Base-by-base conservation (phyloP, 2,329 filamentous ascomycete species). In the Beauveria scarabaeidicola region DNA sequence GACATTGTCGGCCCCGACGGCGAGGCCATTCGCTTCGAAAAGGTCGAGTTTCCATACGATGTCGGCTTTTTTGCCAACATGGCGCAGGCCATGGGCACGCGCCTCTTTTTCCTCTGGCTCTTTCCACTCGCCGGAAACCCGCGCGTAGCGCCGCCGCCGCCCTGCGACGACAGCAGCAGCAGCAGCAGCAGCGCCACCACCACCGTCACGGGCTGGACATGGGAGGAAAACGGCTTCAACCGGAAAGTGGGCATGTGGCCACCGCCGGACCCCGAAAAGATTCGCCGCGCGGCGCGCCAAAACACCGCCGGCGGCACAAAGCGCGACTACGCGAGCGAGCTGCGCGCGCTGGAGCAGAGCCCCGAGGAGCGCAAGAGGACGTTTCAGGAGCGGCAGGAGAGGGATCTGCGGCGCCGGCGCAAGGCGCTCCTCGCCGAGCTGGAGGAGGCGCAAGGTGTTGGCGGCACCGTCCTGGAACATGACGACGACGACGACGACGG, bases 1-100 rank as follows among this genome's bases (percentile, higher is more conserved):
- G 70, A 74, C 32, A 62, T 74, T 9, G 66, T 63, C 25, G 70
- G 68, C 0, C 68, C 70, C 9, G 70, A 72, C 38, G 73, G 72
- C 8, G 70, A 73, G 29, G 68, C 75, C 59, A 63, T 86, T 2
- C 73, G 77, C 11, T 79, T 89, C 47, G 77, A 81, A 60, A 81
- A 78, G 57, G 82, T 92, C 66, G 88, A 93, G 70, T 94, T 91
- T 66, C 90, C 90, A 0, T 94, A 91, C 72, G 90, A 95, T 67
- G 74, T 93, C 48, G 89, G 88, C 53, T 77, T 94, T 66, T 91
- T 84, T 74, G 70, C 75, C 40, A 95, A 95, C 70, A 78, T 93
- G 69, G 79, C 81, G 17, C 86, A 90, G 68, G 87, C 85, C 17
- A 92, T 94, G 87, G 88, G 89, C 4, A 86, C 83, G 0, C 64